phyloP scores from a whole-genome alignment of 2,329 filamentous ascomycete species.

The Beauveria scarabaeidicola region DNA sequence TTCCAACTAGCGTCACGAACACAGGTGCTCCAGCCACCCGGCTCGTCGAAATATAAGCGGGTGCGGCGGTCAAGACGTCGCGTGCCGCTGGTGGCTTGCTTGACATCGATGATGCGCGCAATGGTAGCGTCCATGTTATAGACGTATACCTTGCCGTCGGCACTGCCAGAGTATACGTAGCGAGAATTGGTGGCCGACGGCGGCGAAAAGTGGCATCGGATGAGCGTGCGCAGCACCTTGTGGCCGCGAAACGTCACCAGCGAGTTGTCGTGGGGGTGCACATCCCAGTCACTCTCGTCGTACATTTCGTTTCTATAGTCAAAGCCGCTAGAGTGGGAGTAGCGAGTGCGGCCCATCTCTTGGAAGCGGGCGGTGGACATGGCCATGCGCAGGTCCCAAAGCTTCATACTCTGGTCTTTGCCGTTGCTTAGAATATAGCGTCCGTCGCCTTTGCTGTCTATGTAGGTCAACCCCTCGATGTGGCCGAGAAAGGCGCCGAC shows the following conservation, averaged over 20 bases:
- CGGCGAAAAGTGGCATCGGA: constrained; percentile 91
- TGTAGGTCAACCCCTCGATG: constrained; percentile 57
- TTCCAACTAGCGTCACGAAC: constrained; percentile 90
- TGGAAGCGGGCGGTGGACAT: constrained; percentile 61
- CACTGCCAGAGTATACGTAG: constrained; percentile 88
- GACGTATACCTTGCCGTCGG: constrained; percentile 81
- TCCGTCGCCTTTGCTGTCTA: constrained; percentile 62
- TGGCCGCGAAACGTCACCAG: constrained; percentile 92
- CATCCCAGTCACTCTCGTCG: constrained; percentile 51
- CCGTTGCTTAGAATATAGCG: constrained; percentile 86
- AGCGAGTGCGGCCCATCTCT: constrained; percentile 44
- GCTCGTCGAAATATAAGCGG: constrained; percentile 49
- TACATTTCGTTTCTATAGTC: constrained; percentile 68
- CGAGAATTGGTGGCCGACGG: constrained; percentile 75
- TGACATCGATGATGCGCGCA: constrained; percentile 70
- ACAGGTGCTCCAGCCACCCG: constrained; percentile 61
- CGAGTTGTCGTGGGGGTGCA: constrained; percentile 74
- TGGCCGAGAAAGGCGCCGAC: constrained; percentile 60
- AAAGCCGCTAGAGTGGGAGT: constrained; percentile 50
- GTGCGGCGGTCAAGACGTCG: constrained; percentile 46
- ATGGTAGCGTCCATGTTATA: constrained; percentile 90
- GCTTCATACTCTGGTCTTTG: constrained; percentile 94
- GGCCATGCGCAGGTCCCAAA: constrained; percentile 92
- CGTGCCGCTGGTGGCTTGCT: constrained; percentile 55
- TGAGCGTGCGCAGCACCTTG: constrained; percentile 78